Conservation (phyloP, 2,329 filamentous ascomycete species). For the Coniochaeta hoffmannii region DNA sequence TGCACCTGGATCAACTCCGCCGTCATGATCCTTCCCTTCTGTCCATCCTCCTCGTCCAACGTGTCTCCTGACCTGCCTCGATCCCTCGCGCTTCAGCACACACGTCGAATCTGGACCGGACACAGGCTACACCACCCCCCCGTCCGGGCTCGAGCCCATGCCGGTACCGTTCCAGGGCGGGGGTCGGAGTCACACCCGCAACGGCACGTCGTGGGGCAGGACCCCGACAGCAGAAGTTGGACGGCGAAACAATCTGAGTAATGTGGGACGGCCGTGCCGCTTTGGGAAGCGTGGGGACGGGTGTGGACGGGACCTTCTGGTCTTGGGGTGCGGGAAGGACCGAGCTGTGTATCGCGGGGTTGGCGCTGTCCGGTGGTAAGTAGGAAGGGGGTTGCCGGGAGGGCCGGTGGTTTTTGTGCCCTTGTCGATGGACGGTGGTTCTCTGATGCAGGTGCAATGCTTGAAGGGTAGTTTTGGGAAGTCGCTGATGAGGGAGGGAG, state of each 20-base stretch:
- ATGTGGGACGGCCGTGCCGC: constrained; percentile 13
- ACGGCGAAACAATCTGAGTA: constrained; percentile 9
- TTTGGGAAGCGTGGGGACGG: constrained; percentile 9
- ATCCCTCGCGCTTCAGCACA: no score
- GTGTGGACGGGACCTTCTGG: constrained; percentile 3
- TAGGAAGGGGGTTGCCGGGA: constrained; percentile 8
- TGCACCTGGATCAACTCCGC: not conserved
- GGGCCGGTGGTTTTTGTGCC: constrained; percentile 10
- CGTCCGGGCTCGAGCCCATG: not conserved
- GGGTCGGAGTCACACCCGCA: not conserved
- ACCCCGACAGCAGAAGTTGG: constrained; percentile 12
- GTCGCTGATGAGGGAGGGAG: constrained; percentile 10
- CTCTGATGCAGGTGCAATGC: constrained; percentile 7
- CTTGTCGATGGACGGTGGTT: no score
- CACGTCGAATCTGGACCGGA: not conserved
- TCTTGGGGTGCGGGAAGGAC: constrained; percentile 11
- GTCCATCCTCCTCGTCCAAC: not conserved
- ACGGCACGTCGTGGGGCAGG: constrained; percentile 6
- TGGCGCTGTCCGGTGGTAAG: constrained; percentile 8
- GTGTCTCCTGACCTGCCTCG: not conserved
- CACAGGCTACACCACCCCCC: not conserved
- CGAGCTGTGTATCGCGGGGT: constrained; percentile 12
- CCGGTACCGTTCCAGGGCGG: not conserved
- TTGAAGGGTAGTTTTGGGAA: constrained; percentile 12
- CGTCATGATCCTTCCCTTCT: not conserved